These are phyloP conservation scores for Neofusicoccum kwambonambiense DNA, from an alignment of 2,329 filamentous ascomycete species.

Conservation along the genomic window DNA sequence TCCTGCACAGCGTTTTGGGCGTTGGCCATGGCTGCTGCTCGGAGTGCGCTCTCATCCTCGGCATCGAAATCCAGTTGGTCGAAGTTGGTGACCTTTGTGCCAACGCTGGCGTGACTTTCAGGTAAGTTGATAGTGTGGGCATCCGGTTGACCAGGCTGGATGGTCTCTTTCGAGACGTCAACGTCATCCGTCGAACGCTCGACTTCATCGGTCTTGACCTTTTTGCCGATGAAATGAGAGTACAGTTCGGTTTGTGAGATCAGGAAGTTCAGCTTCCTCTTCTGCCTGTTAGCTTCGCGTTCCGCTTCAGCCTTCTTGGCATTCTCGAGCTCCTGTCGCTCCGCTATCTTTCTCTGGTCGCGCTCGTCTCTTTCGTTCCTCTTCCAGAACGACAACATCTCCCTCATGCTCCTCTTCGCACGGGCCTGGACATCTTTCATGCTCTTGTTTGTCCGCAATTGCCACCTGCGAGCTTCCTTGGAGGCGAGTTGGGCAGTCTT, in stretches of 20 bases:
- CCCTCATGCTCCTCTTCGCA: conserved; percentile 96
- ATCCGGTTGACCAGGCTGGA: conserved; percentile 37
- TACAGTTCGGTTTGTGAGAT: conserved; percentile 99
- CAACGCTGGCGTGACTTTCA: conserved; percentile 49
- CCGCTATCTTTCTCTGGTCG: conserved; percentile 87
- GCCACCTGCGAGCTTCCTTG: conserved; percentile 97
- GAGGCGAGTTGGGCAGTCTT: conserved; percentile 96
- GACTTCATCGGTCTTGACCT: conserved; percentile 96
- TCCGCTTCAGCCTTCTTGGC: conserved; percentile 96
- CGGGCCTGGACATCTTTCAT: conserved; percentile 96
- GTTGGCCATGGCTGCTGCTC: conserved; percentile 86
- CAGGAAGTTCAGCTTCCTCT: conserved; percentile 98
- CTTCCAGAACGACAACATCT: conserved; percentile 99
- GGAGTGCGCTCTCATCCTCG: conserved; percentile 81
- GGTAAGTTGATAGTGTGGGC: conserved; percentile 49
- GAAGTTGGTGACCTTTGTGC: conserved; percentile 82
- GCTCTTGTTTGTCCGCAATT: conserved; percentile 95
- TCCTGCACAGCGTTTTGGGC: conserved; percentile 94
- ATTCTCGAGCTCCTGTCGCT: conserved; percentile 93
- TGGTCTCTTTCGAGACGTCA: conserved; percentile 50
- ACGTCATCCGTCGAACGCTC: conserved; percentile 85
- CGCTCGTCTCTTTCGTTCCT: conserved; percentile 96
- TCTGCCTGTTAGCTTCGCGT: conserved; percentile 93
- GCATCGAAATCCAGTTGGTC: conserved; percentile 94
- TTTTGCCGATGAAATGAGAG: conserved; percentile 98